Base-by-base conservation (phyloP, 1,284 basidiomycete species). In the Papiliotrema nemorosa region DNA sequence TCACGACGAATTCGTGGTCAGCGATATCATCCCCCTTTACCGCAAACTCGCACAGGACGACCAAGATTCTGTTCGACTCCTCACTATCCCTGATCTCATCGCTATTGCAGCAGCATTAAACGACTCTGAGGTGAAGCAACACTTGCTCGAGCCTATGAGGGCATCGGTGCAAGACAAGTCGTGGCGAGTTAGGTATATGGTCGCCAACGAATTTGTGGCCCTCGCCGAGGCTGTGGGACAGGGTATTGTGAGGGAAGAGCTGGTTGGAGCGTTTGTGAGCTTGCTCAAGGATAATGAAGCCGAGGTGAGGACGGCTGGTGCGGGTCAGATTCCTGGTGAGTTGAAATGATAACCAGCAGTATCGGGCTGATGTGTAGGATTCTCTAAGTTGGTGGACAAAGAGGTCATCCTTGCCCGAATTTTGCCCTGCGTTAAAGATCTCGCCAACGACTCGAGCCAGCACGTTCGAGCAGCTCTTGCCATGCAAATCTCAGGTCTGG, bases 111-210 rank as follows among this genome's bases (percentile, higher is more conserved):
- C 88, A 65, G 84, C 86, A 55, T 82, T 99, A 55, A 80, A 84
- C 26, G 84, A 90, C 26, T 78, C 84, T 18, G 93, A 97, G 76
- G 86, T 92, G 47, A 94, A 94, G 75, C 88, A 89, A 57, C 87
- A 97, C 61, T 78, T 98, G 12, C 78, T 96, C 54, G 86, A 88
- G 58, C 86, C 90, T 67, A 88, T 98, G 73, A 83, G 89, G 68
- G 81, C 87, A 61, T 87, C 86, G 62, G 87, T 96, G 47, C 80
- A 84, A 24, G 96, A 99, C 76, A 97, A 97, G 80, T 94, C 91
- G 73, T 99, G 96, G 96, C 81, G 96, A 63, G 96, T 99, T 46
- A 82, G 96, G 66, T 99, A 97, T 77, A 98, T 98, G 94, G 91
- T 93, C 16, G 96, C 94, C 5, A 93, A 86, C 63, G 90, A 98